Base-by-base conservation (phyloP, 176 grass and related monocot genomes). In the Oryza rufipogon region DNA sequence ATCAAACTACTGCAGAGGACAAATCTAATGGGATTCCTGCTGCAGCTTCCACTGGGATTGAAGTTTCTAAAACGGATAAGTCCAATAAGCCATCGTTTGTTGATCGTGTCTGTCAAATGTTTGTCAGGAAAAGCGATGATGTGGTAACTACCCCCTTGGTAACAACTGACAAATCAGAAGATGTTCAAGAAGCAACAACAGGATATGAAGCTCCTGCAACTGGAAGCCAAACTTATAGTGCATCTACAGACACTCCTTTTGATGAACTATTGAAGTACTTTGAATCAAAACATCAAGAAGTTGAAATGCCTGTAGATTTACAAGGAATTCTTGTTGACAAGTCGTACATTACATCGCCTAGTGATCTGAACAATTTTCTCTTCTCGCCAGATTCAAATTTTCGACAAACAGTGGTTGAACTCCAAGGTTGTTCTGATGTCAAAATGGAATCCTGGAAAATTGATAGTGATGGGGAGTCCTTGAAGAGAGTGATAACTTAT, bases 321-420 rank as follows among this genome's bases (percentile, higher is more conserved):
- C 83, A 87, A 81, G 91, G 93, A 72, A 81, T 94, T 88, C 83
- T 98, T 78, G 56, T 95, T 47, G 87, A 92, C 71, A 89, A 92
- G 79, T 93, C 88, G 77, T 98, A 92, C 73, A 68, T 83, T 81
- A 41, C 74, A 9, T 77, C 91, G 11, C 91, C 93, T 19, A 71
- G 51, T 81, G 87, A 92, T 90, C 87, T 98, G 87, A 98, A 95
- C 81, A 77, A 77, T 20, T 83, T 95, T 84, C 73, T 98, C 63
- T 98, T 98, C 77, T 92, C 93, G 63, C 89, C 96, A 65, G 89
- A 83, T 91, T 98, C 96, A 83, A 66, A 83, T 71, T 95, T 98
- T 81, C 78, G 68, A 30, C 86, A 81, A 74, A 90, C 83, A 68
- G 39, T 90, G 74, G 76, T 85, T 45, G 91, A 95, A 51, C 56